Conservation (phyloP, 1,284 basidiomycete genomes). For the Pseudozyma pruni region DNA sequence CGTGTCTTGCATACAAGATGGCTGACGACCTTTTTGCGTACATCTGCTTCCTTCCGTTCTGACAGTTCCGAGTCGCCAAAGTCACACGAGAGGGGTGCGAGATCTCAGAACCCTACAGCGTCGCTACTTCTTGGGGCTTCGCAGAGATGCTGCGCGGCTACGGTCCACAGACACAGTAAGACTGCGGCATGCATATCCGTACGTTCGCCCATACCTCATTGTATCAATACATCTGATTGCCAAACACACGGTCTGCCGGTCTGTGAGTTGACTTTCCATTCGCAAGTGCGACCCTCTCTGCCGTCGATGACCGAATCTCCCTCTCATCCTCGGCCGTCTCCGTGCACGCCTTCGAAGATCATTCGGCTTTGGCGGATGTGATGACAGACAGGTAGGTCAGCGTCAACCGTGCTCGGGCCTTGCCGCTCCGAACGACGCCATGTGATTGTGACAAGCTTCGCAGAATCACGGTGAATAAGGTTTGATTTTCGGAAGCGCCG, state of each 20-base stretch:
- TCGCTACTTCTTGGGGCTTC: slow-evolving; percentile 88
- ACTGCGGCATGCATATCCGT: background rate
- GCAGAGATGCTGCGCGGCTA: slow-evolving; percentile 86
- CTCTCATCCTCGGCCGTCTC: no score
- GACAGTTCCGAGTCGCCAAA: slow-evolving; percentile 95
- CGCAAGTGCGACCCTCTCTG: no score
- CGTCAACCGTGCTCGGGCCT: no score
- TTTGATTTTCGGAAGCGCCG: slow-evolving; percentile 1
- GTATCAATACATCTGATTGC: slow-evolving; percentile 4
- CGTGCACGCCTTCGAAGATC: no score
- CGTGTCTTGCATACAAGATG: no score
- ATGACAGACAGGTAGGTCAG: no score
- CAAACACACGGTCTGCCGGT: background rate
- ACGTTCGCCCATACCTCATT: background rate
- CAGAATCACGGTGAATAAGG: background rate
- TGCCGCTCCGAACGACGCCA: no score
- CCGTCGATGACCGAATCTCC: no score
- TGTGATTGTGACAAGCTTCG: background rate
- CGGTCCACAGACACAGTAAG: slow-evolving; percentile 67
- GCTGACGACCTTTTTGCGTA: no score
- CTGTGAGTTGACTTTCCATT: background rate
- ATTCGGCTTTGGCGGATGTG: no score
- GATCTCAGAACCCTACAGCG: slow-evolving; percentile 82
- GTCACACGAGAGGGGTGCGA: slow-evolving; percentile 81
- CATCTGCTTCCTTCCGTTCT: no score